phyloP scores from a whole-genome alignment of 1,284 basidiomycete species.

The Limonomyces culmigenus region DNA sequence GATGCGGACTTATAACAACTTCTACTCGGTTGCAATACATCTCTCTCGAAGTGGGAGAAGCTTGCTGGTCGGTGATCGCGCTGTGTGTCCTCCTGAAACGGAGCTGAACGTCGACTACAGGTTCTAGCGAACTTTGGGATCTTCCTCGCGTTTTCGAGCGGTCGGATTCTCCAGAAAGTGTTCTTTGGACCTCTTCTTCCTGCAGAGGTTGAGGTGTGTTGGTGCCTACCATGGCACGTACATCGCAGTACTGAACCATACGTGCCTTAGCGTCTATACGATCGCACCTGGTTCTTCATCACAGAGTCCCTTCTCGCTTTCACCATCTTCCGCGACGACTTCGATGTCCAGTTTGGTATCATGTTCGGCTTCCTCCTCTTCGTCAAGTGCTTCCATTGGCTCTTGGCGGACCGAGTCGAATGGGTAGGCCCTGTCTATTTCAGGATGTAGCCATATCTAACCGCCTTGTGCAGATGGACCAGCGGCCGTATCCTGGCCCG shows the following conservation, averaged over 20 bases:
- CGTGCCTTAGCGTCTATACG: constrained; percentile 66
- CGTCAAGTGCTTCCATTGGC: constrained; percentile 96
- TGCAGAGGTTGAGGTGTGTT: constrained; percentile 79
- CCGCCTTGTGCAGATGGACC: constrained; percentile 68
- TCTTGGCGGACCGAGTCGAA: constrained; percentile 88
- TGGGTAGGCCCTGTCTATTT: constrained; percentile 48
- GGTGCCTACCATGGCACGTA: constrained; percentile 4
- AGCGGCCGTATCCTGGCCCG: constrained; percentile 78
- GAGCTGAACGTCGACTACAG: constrained; percentile 22
- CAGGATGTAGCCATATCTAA: constrained; percentile 20
- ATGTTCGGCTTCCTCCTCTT: constrained; percentile 90
- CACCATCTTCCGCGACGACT: constrained; percentile 91
- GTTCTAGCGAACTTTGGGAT: constrained; percentile 88
- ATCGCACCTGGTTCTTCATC: constrained; percentile 93
- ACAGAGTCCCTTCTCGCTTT: constrained; percentile 92
- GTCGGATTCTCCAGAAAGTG: constrained; percentile 66
- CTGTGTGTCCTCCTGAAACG: background rate
- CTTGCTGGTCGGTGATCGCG: constrained; percentile 47
- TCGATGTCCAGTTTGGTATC: constrained; percentile 81
- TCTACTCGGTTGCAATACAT: constrained; percentile 85
- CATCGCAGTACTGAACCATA: constrained; percentile 2
- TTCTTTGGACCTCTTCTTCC: constrained; percentile 87
- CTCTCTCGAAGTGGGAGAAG: constrained; percentile 86
- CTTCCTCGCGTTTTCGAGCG: constrained; percentile 60
- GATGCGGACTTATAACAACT: constrained; percentile 75